Evolutionary conservation across 2,329 filamentous ascomycete species (phyloP).

Genomic region (Fusarium newnesense): DNA sequence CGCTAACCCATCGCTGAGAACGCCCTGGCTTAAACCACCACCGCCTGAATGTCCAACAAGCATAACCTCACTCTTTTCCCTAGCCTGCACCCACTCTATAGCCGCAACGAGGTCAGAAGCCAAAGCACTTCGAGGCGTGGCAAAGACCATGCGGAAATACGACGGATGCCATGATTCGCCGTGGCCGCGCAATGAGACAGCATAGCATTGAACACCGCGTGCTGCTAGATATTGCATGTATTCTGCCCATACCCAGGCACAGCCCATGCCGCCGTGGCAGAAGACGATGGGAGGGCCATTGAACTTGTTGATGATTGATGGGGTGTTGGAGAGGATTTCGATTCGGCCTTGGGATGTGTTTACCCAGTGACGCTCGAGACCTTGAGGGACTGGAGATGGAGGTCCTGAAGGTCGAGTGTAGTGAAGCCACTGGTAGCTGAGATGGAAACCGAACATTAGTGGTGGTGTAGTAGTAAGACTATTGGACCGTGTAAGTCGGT

Average conservation of each 20-base stretch:
- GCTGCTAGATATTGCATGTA: conserved; percentile 61
- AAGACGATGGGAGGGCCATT: conserved; percentile 57
- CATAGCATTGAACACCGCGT: conserved; percentile 60
- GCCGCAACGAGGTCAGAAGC: conserved; percentile 57
- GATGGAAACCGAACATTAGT: conserved; percentile 42
- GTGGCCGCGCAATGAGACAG: conserved; percentile 63
- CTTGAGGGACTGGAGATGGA: conserved; percentile 45
- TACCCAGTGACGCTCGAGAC: conserved; percentile 57
- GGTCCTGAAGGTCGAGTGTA: conserved; percentile 40
- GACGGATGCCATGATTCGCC: conserved; percentile 62
- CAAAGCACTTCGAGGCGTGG: conserved; percentile 54
- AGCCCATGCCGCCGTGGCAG: conserved; percentile 65
- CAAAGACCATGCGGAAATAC: conserved; percentile 60
- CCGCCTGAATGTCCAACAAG: conserved; percentile 64
- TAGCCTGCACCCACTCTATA: conserved; percentile 50
- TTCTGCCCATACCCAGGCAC: conserved; percentile 62
- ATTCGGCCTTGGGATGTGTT: conserved; percentile 56
- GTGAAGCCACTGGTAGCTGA: conserved; percentile 43
- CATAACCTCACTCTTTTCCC: conserved; percentile 48
- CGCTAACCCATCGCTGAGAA: conserved; percentile 54
- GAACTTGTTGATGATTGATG: conserved; percentile 28
- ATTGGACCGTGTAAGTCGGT: neutral
- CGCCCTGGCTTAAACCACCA: conserved; percentile 60
- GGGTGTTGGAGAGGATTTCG: conserved; percentile 60
- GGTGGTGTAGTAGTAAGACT: neutral